Conservation (phyloP, 768 basidiomycete genomes). For the Pseudohyphozyma bogoriensis region DNA sequence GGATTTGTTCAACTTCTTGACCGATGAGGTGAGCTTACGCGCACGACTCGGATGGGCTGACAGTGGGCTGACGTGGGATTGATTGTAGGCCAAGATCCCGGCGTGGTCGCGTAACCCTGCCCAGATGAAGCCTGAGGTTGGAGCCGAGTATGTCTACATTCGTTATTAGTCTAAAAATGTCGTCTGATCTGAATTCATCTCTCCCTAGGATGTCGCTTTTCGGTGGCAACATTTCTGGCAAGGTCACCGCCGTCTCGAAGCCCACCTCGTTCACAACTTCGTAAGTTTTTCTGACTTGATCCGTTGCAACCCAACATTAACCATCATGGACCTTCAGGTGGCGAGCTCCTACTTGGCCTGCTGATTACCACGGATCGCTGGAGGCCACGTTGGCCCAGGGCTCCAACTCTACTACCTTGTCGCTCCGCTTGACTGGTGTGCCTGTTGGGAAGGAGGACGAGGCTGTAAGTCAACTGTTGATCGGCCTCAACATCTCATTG, state of each 20-base stretch:
- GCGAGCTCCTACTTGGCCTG: no score
- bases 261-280: conserved; percentile 19
- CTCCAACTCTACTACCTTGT: conserved; percentile 28
- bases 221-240: conserved; percentile 33
- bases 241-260: conserved; percentile 20
- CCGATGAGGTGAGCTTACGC: conserved; percentile 12
- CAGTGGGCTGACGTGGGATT: not conserved
- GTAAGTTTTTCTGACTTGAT: not conserved
- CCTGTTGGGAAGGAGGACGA: conserved; percentile 34
- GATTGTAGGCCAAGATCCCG: conserved; percentile 21
- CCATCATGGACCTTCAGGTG: not conserved
- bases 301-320: no score
- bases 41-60: not conserved
- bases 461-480: conserved; percentile 18
- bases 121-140: conserved; percentile 27
- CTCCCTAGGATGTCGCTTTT: conserved; percentile 31
- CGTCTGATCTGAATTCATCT: no score
- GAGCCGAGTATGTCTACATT: no score
- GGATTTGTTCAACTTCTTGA: conserved; percentile 31
- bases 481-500: no score
- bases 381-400: conserved; percentile 27
- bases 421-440: conserved; percentile 26
- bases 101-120: conserved; percentile 32
- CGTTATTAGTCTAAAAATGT: no score
- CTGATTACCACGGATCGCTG: conserved; percentile 30